These are phyloP conservation scores for Tricholoma terreum DNA, from an alignment of 768 basidiomycete species.

Conservation along the genomic window DNA sequence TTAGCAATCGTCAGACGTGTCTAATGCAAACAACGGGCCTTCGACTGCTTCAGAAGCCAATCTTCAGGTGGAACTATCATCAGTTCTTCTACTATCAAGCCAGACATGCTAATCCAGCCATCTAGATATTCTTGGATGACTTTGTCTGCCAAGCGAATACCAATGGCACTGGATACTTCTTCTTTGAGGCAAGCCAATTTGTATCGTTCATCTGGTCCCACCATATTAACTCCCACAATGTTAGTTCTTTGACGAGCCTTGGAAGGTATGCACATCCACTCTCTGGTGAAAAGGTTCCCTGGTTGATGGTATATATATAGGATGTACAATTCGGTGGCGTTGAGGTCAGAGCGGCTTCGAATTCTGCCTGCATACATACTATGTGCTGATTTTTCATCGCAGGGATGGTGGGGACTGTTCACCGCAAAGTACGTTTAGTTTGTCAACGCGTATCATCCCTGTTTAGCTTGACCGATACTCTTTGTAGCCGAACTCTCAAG, in stretches of 20 bases:
- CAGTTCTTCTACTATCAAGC: no score
- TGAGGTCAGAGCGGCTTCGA: slow-evolving; percentile 29
- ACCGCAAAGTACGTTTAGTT: slow-evolving; percentile 39
- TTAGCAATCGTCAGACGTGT: slow-evolving; percentile 57
- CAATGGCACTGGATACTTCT: slow-evolving; percentile 86
- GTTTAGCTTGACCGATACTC: not conserved
- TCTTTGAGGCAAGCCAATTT: slow-evolving; percentile 61
- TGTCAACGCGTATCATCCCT: not conserved
- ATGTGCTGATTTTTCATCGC: slow-evolving; percentile 2
- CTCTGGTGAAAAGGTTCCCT: not conserved
- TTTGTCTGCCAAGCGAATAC: slow-evolving; percentile 86
- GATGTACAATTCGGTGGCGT: slow-evolving; percentile 74
- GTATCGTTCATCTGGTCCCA: not conserved
- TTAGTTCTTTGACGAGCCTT: slow-evolving; percentile 74
- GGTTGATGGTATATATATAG: slow-evolving; percentile 26
- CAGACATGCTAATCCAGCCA: not conserved
- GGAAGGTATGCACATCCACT: slow-evolving; percentile 55
- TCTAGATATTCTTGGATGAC: slow-evolving; percentile 73
- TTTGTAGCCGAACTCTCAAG: slow-evolving; percentile 65
- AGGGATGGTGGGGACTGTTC: slow-evolving; percentile 51
- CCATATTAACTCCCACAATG: slow-evolving; percentile 9
- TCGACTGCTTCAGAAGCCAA: slow-evolving; percentile 58
- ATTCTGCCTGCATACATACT: not conserved
- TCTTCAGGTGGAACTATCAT: slow-evolving; percentile 45
- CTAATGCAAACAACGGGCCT: slow-evolving; percentile 63